Conservation (phyloP, 129 eudicot genomes). For the Saposhnikovia divaricata region DNA sequence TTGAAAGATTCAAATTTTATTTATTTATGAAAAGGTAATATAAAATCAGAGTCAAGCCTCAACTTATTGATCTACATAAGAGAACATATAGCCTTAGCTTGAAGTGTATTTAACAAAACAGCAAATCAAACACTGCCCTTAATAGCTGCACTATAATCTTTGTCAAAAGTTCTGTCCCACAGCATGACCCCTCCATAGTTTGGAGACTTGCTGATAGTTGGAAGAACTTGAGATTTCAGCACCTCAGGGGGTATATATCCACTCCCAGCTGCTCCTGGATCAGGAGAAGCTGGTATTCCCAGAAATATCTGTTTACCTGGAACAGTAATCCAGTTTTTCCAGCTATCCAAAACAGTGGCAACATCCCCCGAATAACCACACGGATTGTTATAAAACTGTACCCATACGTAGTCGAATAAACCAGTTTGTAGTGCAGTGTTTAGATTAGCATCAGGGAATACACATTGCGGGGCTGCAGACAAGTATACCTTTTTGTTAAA, state of each 20-base stretch:
- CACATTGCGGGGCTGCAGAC: constrained; percentile 54
- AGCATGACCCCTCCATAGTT: constrained; percentile 87
- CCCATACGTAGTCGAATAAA: constrained; percentile 65
- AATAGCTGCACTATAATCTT: constrained; percentile 49
- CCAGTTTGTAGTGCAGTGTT: constrained; percentile 1
- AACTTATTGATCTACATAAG: not conserved
- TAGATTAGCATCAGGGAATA: constrained; percentile 42
- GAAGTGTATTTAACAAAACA: not conserved
- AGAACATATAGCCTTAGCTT: not conserved
- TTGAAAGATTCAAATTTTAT: too few species aligned
- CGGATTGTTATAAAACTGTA: constrained; percentile 67
- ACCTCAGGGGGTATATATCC: constrained; percentile 60
- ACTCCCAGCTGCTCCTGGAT: constrained; percentile 43
- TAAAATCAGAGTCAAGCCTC: not conserved
- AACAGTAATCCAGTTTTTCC: constrained; percentile 49
- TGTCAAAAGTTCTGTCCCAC: constrained; percentile 67
- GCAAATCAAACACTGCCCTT: constrained; percentile 19
- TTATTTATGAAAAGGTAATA: too few species aligned
- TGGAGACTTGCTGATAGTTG: constrained; percentile 39
- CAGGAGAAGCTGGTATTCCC: constrained; percentile 62
- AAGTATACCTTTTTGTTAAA: constrained; percentile 34
- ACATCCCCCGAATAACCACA: constrained; percentile 41
- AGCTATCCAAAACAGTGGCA: constrained; percentile 23
- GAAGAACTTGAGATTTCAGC: constrained; percentile 38
- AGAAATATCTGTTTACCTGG: constrained; percentile 32